phyloP scores from a whole-genome alignment of 306 rosid genomes.

The Senna siamea region DNA sequence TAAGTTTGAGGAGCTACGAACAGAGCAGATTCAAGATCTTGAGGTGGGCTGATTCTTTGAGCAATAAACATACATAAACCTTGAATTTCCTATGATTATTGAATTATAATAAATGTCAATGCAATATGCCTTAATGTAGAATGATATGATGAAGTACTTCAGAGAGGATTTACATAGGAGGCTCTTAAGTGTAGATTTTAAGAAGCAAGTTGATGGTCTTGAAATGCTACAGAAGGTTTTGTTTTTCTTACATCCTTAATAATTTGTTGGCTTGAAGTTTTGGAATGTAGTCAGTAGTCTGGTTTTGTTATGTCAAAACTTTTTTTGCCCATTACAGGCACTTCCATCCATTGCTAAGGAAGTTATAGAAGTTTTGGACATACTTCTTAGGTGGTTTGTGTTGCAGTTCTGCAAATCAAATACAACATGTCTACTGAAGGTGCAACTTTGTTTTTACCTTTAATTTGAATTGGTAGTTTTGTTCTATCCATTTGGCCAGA shows the following conservation, averaged over 20 bases:
- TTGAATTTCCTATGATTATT: slow-evolving; percentile 26
- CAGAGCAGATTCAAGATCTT: slow-evolving; percentile 97
- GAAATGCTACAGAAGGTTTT: slow-evolving; percentile 94
- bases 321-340: slow-evolving; percentile 58
- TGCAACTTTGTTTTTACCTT: slow-evolving; percentile 33
- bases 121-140: slow-evolving; percentile 57
- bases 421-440: slow-evolving; percentile 97
- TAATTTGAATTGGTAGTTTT: background rate
- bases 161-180: slow-evolving; percentile 97
- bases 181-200: slow-evolving; percentile 89
- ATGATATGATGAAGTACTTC: slow-evolving; percentile 88
- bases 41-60: slow-evolving; percentile 62
- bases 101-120: slow-evolving; percentile 31
- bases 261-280: slow-evolving; percentile 18
- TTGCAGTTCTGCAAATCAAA: slow-evolving; percentile 98
- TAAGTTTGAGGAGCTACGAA: slow-evolving; percentile 94
- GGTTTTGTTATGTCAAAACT: background rate
- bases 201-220: slow-evolving; percentile 96
- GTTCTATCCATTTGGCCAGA: background rate
- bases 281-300: background rate
- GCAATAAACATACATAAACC: slow-evolving; percentile 20
- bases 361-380: slow-evolving; percentile 85
- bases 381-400: slow-evolving; percentile 92
- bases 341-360: slow-evolving; percentile 88
- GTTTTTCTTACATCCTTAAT: slow-evolving; percentile 17